These are phyloP conservation scores for Malus orientalis DNA, from an alignment of 306 rosid species.

Conservation along the genomic window DNA sequence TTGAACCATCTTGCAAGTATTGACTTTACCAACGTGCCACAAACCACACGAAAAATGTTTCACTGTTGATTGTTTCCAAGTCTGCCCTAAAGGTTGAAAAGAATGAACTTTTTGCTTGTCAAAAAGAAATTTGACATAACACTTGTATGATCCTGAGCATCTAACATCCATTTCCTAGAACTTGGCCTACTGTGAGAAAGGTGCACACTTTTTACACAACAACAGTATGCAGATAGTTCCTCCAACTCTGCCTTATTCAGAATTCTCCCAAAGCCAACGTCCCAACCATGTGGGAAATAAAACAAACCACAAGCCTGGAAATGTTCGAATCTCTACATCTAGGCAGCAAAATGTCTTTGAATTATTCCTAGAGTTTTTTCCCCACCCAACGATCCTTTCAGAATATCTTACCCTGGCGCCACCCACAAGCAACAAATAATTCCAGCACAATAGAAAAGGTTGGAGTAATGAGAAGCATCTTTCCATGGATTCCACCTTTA, in stretches of 20 bases:
- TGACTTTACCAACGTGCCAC: background rate
- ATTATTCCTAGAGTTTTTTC: background rate
- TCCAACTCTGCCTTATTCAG: background rate
- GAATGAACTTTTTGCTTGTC: background rate
- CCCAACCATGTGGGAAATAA: background rate
- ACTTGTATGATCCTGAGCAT: background rate
- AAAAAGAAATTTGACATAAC: background rate
- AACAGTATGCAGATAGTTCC: background rate
- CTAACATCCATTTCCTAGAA: background rate
- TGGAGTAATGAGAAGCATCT: background rate
- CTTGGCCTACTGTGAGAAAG: background rate
- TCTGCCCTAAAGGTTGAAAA: background rate
- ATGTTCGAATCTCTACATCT: background rate
- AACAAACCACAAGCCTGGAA: background rate
- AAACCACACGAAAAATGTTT: background rate
- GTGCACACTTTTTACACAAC: background rate
- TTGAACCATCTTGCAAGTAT: background rate
- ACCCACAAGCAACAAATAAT: background rate
- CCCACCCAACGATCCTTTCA: background rate
- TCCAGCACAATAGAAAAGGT: background rate
- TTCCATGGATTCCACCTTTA: background rate
- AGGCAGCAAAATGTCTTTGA: background rate
- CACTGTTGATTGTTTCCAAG: background rate
- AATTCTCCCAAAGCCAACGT: background rate
- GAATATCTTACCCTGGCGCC: background rate